Evolutionary conservation across 1,284 basidiomycete species (phyloP).

Genomic region (Mrakiaceae sp.): DNA sequence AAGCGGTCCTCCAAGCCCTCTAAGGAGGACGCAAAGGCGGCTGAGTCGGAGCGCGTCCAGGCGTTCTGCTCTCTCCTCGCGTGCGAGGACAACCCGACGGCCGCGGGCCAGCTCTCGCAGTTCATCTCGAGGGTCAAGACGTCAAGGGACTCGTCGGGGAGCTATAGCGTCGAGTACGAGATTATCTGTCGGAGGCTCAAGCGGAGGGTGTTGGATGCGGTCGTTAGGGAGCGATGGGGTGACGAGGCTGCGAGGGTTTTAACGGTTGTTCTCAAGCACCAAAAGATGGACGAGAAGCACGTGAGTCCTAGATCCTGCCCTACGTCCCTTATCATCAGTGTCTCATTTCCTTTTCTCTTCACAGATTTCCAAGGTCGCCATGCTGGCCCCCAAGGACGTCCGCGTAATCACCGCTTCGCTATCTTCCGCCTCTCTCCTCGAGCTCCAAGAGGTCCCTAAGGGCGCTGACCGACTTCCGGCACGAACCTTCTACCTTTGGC

Average conservation of each 20-base stretch:
- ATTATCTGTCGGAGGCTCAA: constrained; percentile 60
- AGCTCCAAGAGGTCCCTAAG: constrained; percentile 81
- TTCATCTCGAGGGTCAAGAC: constrained; percentile 48
- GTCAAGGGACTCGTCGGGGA: constrained; percentile 46
- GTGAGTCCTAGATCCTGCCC: constrained; percentile 38
- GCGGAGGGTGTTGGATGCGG: constrained; percentile 60
- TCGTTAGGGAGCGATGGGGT: constrained; percentile 76
- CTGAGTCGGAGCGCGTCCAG: constrained; percentile 41
- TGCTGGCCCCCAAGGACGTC: constrained; percentile 81
- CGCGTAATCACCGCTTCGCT: constrained; percentile 69
- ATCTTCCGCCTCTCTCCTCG: constrained; percentile 66
- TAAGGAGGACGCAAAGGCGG: constrained; percentile 64
- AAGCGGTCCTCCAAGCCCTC: constrained; percentile 28
- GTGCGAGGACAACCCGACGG: constrained; percentile 23
- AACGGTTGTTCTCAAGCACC: constrained; percentile 66
- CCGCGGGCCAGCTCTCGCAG: constrained; percentile 32
- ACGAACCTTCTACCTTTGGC: constrained; percentile 81
- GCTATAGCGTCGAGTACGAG: constrained; percentile 68
- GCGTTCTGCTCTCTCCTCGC: constrained; percentile 22
- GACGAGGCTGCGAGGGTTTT: constrained; percentile 73
- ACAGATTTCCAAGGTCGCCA: constrained; percentile 85
- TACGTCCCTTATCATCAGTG: not conserved
- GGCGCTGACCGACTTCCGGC: constrained; percentile 74
- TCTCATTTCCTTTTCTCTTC: not conserved
- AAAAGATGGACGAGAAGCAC: constrained; percentile 95